Percentiles rank a stretch among this genome's conserved stretches.
These are phyloP conservation scores for Ophiognomonia clavigignenti-juglandacearum DNA, from an alignment of 2,329 filamentous ascomycete species.

Conservation along the genomic window DNA sequence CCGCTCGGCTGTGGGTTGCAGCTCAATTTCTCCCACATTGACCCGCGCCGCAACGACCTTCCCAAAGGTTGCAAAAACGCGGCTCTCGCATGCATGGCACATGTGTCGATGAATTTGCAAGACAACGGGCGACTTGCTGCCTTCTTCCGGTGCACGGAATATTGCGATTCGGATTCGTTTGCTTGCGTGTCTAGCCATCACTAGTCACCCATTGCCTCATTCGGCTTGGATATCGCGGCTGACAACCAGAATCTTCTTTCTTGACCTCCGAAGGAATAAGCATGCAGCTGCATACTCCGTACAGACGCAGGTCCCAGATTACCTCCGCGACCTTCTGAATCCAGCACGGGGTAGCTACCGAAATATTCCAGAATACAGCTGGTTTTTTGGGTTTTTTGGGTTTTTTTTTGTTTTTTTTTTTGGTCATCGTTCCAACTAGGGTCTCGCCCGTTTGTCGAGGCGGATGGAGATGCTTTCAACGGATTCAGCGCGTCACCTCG, in stretches of 20 bases:
- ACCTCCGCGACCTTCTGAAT: slow-evolving; percentile 1
- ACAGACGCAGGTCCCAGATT: slow-evolving; percentile 4
- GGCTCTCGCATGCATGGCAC: neutral
- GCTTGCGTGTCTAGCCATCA: neutral
- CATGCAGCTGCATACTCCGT: neutral
- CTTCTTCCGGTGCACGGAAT: slow-evolving; percentile 1
- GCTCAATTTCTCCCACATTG: slow-evolving; percentile 6
- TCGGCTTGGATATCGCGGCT: neutral
- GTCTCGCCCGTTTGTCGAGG: too few relatives aligned
- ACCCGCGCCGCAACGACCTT: slow-evolving; percentile 11
- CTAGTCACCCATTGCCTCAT: neutral
- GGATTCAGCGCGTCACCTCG: neutral
- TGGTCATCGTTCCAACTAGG: too few relatives aligned
- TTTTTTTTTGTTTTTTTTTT: too few relatives aligned
- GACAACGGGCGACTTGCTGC: slow-evolving; percentile 5
- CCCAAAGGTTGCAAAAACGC: slow-evolving; percentile 5
- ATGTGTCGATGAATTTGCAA: neutral
- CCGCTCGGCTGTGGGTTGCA: slow-evolving; percentile 12
- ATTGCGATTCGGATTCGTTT: neutral
- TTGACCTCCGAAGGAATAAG: neutral
- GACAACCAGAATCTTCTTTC: neutral
- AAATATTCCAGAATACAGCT: neutral
- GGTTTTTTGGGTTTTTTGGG: neutral
- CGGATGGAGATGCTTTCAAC: neutral
- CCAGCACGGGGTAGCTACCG: neutral